These are phyloP conservation scores for Suhomyces guaymorum DNA, from an alignment of 1,139 yeast species.

Conservation along the genomic window DNA sequence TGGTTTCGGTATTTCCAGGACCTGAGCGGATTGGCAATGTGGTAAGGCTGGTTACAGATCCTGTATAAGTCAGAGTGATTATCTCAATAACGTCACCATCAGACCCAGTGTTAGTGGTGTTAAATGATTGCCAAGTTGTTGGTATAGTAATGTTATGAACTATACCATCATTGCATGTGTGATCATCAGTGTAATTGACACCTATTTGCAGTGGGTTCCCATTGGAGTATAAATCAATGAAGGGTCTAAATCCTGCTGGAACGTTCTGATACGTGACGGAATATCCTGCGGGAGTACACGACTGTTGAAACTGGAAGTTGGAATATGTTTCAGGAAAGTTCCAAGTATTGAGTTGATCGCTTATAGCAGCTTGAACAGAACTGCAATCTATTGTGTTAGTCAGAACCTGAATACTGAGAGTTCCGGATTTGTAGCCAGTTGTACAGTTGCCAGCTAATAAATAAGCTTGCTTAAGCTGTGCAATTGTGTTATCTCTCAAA, in stretches of 20 bases:
- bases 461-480: constrained; percentile 18
- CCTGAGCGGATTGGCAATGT: constrained; percentile 8
- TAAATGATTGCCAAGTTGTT: constrained; percentile 12
- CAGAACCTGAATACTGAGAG: constrained; percentile 21
- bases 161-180: constrained; percentile 16
- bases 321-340: constrained; percentile 17
- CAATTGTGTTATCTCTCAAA: constrained; percentile 1
- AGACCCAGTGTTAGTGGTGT: constrained; percentile 18
- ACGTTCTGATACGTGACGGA: constrained; percentile 22
- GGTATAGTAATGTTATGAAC: background rate
- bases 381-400: constrained; percentile 24
- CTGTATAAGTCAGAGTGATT: constrained; percentile 24
- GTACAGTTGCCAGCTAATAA: constrained; percentile 26
- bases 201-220: constrained; percentile 13
- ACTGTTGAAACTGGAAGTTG: constrained; percentile 2
- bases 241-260: constrained; percentile 36
- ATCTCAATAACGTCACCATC: constrained; percentile 24
- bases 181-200: constrained; percentile 16
- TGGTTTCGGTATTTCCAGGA: constrained; percentile 17
- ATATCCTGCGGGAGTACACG: background rate
- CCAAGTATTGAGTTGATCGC: constrained; percentile 27
- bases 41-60: constrained; percentile 6
- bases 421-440: constrained; percentile 27
- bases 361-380: constrained; percentile 21
- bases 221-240: constrained; percentile 19